Percentiles rank a stretch among this genome's conserved stretches.
Evolutionary conservation across 108 stramenopile genomes (phyloP).

Genomic region (Hondaea fermentalgiana): DNA sequence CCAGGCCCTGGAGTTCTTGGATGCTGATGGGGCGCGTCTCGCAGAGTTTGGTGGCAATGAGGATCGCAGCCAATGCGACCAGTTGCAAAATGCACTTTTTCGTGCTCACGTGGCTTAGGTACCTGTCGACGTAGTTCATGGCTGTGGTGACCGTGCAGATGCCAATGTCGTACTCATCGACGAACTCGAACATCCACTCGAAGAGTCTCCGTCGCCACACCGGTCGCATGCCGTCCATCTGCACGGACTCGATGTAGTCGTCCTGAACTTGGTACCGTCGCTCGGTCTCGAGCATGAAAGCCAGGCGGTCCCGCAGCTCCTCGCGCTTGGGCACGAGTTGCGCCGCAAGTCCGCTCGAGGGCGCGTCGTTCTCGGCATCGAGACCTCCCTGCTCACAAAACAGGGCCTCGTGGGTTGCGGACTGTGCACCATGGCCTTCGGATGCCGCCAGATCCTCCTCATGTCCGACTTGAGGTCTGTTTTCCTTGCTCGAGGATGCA

Average conservation of each 20-base stretch:
- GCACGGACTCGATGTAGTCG: not conserved
- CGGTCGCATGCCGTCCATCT: not conserved
- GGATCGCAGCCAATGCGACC: constrained; percentile 18
- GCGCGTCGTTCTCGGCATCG: not conserved
- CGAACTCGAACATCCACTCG: constrained; percentile 15
- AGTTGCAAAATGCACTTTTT: constrained; percentile 6
- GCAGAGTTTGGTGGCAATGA: not conserved
- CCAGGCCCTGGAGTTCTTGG: not conserved
- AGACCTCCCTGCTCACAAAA: not conserved
- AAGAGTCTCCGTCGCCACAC: not conserved
- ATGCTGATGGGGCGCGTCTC: constrained; percentile 4
- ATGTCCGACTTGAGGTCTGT: too few relatives aligned
- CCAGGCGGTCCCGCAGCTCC: not conserved
- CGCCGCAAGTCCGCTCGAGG: not conserved
- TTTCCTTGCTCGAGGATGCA: too few relatives aligned
- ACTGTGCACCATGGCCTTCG: too few relatives aligned
- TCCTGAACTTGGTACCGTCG: not conserved
- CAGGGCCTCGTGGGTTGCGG: not conserved
- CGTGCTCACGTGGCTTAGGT: constrained; percentile 2
- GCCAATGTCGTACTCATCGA: constrained; percentile 2
- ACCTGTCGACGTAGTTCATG: constrained; percentile 18
- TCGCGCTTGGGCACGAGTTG: not conserved
- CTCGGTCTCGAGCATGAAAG: not conserved
- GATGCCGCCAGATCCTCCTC: too few relatives aligned
- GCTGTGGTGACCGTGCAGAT: not conserved